Conservation (phyloP, 768 basidiomycete species). For the Psilocybe sp. region DNA sequence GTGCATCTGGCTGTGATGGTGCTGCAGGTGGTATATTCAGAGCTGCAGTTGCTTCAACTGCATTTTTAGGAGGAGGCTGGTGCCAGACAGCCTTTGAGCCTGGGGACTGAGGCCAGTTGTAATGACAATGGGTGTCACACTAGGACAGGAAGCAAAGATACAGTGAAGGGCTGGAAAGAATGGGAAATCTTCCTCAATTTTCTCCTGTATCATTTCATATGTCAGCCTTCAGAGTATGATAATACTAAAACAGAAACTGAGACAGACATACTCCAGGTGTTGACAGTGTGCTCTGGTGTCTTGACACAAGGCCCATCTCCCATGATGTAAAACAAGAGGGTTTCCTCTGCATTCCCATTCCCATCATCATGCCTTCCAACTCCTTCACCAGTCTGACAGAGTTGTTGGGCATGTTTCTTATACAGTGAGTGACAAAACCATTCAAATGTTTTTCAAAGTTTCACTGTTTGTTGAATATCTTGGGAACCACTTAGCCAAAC, state of each 20-base stretch:
- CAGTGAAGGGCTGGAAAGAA: constrained; percentile 19
- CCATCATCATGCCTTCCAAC: constrained; percentile 3
- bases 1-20: background rate
- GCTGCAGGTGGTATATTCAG: too few species aligned
- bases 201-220: too few species aligned
- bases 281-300: constrained; percentile 14
- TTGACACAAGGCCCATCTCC: constrained; percentile 14
- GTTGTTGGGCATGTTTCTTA: constrained; percentile 10
- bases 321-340: constrained; percentile 11
- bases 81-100: constrained; percentile 15
- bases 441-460: too few species aligned
- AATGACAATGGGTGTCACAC: constrained; percentile 21
- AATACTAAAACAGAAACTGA: background rate
- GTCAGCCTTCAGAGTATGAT: constrained; percentile 8
- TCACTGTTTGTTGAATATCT: too few species aligned
- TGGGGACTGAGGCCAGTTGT: constrained; percentile 25
- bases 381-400: constrained; percentile 18
- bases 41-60: too few species aligned
- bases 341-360: background rate
- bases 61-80: constrained; percentile 15
- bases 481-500: too few species aligned
- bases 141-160: constrained; percentile 18
- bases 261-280: constrained; percentile 22
- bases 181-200: constrained; percentile 16
- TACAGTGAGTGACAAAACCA: too few species aligned